Evolutionary conservation across 2,329 filamentous ascomycete species (phyloP), one percentile per base, ranked within the genome.

Genomic region (Nakataea oryzae): DNA sequence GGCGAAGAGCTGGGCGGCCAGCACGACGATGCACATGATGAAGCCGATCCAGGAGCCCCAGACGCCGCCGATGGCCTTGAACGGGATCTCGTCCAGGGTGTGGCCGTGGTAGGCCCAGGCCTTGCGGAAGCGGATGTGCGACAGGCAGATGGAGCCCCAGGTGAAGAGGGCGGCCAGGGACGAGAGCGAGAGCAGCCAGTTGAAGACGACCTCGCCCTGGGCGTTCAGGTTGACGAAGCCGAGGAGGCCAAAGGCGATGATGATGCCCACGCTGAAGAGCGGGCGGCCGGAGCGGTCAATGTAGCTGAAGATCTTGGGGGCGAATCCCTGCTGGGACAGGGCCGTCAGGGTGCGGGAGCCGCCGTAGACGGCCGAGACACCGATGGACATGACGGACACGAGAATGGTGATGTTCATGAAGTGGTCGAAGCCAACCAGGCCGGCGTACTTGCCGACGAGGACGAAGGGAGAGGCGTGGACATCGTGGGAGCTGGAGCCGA

Each of bases 91-190:
- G 55, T 86, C 82, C 1, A 87, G 71, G 2, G 79, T 81, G 70
- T 85, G 84, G n/a, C 85, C 83, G 54, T 86, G 79, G 30, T 78
- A 72, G 29, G 74, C 76, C 87, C 86, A 90, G 0, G 86, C 87
- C 2, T 73, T 69, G 47, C 87, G 84, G 79, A 89, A 88, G 26
- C 87, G 85, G 69, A 90, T 88, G 68, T 90, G 87, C 2, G 85
- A 79, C 3, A 87, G 74, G 68, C 86, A 88, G 67, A 89, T 88
- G 54, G 83, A 87, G 24, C 81, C 86, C 86, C 86, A 90, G 13
- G 86, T 86, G 71, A 88, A 88, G 56, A 90, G 78, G 14, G 84
- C 82, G 13, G 83, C 81, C 5, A 90, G 76, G 60, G 84, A 86
- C 0, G 85, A 87, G 21, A 90, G 75, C 11, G 86, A 83, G 29